Evolutionary conservation across 1,284 basidiomycete species (phyloP).

Genomic region (Abortiporus biennis): DNA sequence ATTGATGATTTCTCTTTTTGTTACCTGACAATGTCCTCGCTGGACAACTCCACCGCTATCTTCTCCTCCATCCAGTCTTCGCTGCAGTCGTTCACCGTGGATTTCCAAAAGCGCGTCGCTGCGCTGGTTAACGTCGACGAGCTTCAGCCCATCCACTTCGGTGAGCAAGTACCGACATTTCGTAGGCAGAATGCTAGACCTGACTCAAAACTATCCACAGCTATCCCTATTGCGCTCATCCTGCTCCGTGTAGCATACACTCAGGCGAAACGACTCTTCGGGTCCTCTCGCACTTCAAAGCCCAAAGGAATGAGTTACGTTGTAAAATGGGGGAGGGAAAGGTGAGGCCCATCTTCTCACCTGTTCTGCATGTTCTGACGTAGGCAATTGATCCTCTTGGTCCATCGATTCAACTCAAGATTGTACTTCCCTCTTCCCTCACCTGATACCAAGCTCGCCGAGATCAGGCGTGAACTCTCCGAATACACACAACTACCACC

Average conservation of each 20-base stretch:
- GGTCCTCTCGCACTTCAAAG: conserved; percentile 13
- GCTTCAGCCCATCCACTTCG: no score
- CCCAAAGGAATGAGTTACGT: conserved; percentile 38
- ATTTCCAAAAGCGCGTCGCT: no score
- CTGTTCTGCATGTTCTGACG: conserved; percentile 5
- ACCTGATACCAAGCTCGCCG: conserved; percentile 44
- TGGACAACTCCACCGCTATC: no score
- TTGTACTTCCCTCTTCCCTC: conserved; percentile 54
- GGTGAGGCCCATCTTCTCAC: conserved; percentile 24
- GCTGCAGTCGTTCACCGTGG: no score
- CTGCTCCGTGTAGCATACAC: conserved; percentile 26
- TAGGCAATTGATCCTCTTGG: no score
- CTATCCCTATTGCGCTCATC: conserved; percentile 24
- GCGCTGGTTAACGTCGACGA: no score
- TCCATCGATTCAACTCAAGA: conserved; percentile 27
- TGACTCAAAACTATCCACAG: no score
- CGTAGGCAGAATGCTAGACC: no score
- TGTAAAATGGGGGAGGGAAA: conserved; percentile 62
- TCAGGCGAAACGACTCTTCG: conserved; percentile 20
- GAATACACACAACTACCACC: conserved; percentile 58
- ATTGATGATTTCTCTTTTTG: no score
- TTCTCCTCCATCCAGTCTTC: no score
- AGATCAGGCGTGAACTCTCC: conserved; percentile 50
- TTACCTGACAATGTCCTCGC: no score
- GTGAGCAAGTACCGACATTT: no score